Conservation (phyloP, 2,329 filamentous ascomycete genomes). For the Neonectria sp. region DNA sequence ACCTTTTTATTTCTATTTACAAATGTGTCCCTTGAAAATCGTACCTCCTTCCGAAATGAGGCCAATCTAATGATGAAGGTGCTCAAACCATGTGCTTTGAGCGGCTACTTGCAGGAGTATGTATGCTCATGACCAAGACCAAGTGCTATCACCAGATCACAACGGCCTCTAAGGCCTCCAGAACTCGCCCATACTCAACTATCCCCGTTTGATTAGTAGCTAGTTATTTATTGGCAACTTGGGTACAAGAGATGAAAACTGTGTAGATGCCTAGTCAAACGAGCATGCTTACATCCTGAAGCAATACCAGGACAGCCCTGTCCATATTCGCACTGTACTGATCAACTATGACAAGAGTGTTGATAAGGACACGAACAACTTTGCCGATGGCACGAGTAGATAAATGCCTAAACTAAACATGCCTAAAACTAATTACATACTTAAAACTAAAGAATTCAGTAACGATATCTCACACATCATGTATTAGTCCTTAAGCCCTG, state of each 20-base stretch:
- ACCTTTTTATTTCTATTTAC: constrained; percentile 11
- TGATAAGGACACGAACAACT: too few relatives aligned
- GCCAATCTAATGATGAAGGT: neutral
- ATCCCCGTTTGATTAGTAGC: neutral
- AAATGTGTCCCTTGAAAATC: neutral
- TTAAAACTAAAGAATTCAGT: too few relatives aligned
- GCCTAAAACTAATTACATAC: too few relatives aligned
- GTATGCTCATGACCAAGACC: too few relatives aligned
- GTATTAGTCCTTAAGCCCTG: too few relatives aligned
- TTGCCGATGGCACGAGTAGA: too few relatives aligned
- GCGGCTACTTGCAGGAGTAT: too few relatives aligned
- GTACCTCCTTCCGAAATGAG: neutral
- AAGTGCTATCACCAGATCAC: neutral
- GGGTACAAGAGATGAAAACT: neutral
- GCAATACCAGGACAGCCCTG: neutral
- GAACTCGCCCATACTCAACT: neutral
- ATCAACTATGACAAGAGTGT: neutral
- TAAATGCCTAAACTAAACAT: too few relatives aligned
- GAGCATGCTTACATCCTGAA: neutral
- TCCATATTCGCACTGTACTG: neutral
- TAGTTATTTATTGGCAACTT: neutral
- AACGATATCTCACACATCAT: too few relatives aligned
- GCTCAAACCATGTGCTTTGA: too few relatives aligned
- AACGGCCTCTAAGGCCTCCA: neutral
- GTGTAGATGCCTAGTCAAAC: neutral